Conservation (phyloP, 257 asterid species). For the Nicotiana tabacum region DNA sequence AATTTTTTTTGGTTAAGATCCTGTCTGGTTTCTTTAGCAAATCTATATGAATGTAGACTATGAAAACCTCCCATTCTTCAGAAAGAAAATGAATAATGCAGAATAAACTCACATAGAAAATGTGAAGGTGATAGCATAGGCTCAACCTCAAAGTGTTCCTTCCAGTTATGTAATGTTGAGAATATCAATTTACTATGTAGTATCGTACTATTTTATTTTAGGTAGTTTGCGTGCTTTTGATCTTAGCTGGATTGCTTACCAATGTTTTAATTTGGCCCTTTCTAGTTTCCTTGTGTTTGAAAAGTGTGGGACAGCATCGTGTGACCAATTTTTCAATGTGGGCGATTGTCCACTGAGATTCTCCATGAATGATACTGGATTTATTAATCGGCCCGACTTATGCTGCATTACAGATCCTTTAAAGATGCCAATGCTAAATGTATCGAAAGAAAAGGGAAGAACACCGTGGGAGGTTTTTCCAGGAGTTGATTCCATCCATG, state of each 20-base stretch:
- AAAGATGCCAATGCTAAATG: slow-evolving; percentile 19
- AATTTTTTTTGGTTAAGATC: not conserved
- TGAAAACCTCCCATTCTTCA: not conserved
- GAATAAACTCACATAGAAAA: not conserved
- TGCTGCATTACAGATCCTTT: slow-evolving; percentile 14
- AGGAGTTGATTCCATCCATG: slow-evolving; percentile 23
- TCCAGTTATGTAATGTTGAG: not conserved
- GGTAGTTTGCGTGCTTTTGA: not conserved
- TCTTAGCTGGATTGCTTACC: not conserved
- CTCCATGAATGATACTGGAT: not conserved
- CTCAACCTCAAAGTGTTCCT: not conserved
- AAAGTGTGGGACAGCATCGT: not conserved
- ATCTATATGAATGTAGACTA: not conserved
- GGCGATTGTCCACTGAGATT: not conserved
- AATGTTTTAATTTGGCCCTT: not conserved
- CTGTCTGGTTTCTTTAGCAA: not conserved
- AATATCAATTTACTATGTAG: not conserved
- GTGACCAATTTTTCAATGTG: not conserved
- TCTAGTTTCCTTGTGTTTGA: not conserved
- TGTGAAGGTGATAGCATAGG: not conserved
- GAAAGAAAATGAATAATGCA: not conserved
- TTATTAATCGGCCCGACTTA: not conserved
- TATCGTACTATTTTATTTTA: not conserved
- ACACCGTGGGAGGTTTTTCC: slow-evolving; percentile 33
- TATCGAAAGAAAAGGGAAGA: slow-evolving; percentile 30